These are phyloP conservation scores for Marasmius sp. DNA, from an alignment of 1,284 basidiomycete species.

Conservation along the genomic window DNA sequence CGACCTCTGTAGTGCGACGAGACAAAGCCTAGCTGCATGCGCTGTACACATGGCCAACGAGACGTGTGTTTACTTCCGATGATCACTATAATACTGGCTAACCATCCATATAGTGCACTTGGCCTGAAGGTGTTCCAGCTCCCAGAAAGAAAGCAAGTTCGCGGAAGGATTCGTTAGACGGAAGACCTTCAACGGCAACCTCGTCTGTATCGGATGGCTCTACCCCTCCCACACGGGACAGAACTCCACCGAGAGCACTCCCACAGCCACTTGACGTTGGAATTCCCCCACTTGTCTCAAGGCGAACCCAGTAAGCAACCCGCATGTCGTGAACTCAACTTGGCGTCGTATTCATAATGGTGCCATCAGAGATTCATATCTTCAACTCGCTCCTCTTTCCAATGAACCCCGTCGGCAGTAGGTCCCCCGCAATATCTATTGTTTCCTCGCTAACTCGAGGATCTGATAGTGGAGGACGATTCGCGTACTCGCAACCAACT, in stretches of 20 bases:
- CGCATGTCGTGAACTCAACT: background rate
- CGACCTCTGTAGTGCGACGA: constrained; percentile 68
- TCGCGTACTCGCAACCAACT: constrained; percentile 37
- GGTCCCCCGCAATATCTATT: constrained; percentile 21
- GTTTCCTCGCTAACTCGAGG: constrained; percentile 9
- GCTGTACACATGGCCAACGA: constrained; percentile 76
- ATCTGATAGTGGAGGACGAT: constrained; percentile 31
- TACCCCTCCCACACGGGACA: constrained; percentile 64
- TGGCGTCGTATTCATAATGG: constrained; percentile 16
- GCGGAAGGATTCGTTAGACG: constrained; percentile 50
- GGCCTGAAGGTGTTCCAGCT: constrained; percentile 71
- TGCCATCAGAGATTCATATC: constrained; percentile 17
- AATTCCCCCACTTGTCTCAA: constrained; percentile 48
- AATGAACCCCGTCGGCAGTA: constrained; percentile 48
- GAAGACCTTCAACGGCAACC: constrained; percentile 61
- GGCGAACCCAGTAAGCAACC: constrained; percentile 50
- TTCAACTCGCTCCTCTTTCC: constrained; percentile 37
- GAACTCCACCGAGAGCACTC: constrained; percentile 54
- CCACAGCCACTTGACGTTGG: constrained; percentile 49
- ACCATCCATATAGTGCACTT: constrained; percentile 59
- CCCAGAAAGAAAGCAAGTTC: constrained; percentile 51
- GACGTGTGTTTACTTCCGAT: constrained; percentile 48
- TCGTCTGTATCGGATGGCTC: constrained; percentile 64
- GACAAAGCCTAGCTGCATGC: constrained; percentile 75
- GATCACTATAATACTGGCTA: background rate